Base-by-base conservation (phyloP, 1,139 yeast genomes). In the Zygosaccharomyces sapae region DNA sequence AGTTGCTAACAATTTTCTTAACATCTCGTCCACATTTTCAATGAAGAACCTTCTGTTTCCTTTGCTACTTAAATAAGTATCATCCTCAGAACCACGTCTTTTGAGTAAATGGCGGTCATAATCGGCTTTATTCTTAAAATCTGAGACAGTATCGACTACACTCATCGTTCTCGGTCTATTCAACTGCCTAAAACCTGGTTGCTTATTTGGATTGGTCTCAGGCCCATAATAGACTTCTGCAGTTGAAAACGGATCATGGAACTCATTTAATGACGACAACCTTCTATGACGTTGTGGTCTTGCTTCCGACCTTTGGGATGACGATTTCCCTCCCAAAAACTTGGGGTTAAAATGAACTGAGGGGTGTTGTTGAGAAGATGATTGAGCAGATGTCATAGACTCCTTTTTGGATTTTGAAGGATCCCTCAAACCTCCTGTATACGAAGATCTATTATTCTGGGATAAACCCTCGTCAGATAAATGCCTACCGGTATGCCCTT, bases 161-260 rank as follows among this genome's bases (percentile, higher is more conserved):
- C 74, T 70, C 65, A 68, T 67, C 0, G 89, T 61, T 47, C 65
- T 58, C 18, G 63, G 57, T 37, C 61, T 50, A 33, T 54, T 55
- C 10, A 54, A 43, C 39, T 47, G 52, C 13, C 42, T 51, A 19
- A 45, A 34, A 25, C 33, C 40, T 37, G 39, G 38, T 29, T 54
- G 54, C 43, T 59, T 62, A 29, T 76, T 65, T 2, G 84, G 83
- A 55, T 80, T 80, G 2, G 81, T 79, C 16, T 66, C 68, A 1
- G 84, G 81, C 3, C 89, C 87, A 63, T 86, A 86, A 62, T 86
- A 86, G 27, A 75, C 72, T 48, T 85, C 92, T 0, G 94, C 78
- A 12, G 71, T 69, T 13, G 83, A 83, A 55, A 73, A 82, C 0
- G 94, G 94, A 61, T 81, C 85, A 36, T 54, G 49, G 39, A 59